Evolutionary conservation across 805 yeast genomes (phyloP), one percentile per base, ranked within the genome.

Genomic region (Candida sphagnicola): DNA sequence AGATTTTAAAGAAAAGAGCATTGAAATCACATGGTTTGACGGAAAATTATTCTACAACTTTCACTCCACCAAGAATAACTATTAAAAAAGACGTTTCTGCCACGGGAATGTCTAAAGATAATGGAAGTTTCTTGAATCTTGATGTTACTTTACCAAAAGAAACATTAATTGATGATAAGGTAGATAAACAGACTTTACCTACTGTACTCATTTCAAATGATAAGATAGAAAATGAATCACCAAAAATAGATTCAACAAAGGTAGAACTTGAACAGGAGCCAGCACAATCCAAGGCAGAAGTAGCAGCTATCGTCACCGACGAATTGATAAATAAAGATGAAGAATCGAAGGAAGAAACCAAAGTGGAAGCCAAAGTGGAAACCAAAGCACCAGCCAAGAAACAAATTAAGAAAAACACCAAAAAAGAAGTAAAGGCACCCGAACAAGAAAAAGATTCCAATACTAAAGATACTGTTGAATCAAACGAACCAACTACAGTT

Each of bases 1-100:
- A 69, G 26, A 66, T 66, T 8, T 57, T 63, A 49, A 69, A 65
- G 51, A 61, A 59, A 41, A 56, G 73, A 45, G 62, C 72, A 6
- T 66, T 69, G 52, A 62, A 57, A 44, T 61, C 55, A 39, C 58
- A 57, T 40, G 74, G 74, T 3, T 53, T 69, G 31, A 43, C 57
- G n/a, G 68, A 62, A 17, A 50, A 50, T 19, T 68, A 61, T 48
- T 52, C 53, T 25, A 68, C 74, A 4, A 50, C 65, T 4, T 68
- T 62, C 46, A 57, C 62, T 5, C 73, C 73, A 6, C 65, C 54
- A 25, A 51, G 59, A 32, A 37, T 49, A 11, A 17, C 28, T 4
- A 40, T 43, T 37, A 45, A 42, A 18, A 38, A 34, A 14, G 33
- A 14, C 3, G 41, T 19, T 10, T 38, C 38, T 28, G 43, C 35